These are phyloP conservation scores for Zalaria obscura DNA, from an alignment of 2,329 filamentous ascomycete genomes.

Conservation along the genomic window DNA sequence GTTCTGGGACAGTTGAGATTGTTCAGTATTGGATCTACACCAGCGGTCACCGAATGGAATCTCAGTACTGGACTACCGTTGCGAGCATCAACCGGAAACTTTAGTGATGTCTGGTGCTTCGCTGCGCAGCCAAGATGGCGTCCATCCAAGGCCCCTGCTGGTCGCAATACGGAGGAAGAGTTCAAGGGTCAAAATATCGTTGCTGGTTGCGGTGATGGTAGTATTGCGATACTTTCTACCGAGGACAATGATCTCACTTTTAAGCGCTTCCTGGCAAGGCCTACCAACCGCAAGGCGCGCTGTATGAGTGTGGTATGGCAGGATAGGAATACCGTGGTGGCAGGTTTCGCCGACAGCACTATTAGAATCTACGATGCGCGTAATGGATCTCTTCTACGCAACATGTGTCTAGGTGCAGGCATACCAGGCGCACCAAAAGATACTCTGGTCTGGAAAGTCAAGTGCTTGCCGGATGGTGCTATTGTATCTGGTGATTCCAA, in stretches of 20 bases:
- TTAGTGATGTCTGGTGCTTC: slow-evolving; percentile 95
- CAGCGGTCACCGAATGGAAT: slow-evolving; percentile 90
- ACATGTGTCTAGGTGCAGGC: slow-evolving; percentile 75
- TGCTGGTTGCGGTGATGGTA: slow-evolving; percentile 81
- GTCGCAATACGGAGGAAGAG: slow-evolving; percentile 9
- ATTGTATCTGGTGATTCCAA: slow-evolving; percentile 93
- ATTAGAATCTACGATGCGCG: slow-evolving; percentile 82
- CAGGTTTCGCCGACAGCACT: slow-evolving; percentile 92
- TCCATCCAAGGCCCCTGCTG: slow-evolving; percentile 8
- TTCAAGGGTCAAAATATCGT: slow-evolving; percentile 48
- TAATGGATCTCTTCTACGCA: slow-evolving; percentile 60
- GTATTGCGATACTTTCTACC: slow-evolving; percentile 74
- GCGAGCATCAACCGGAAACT: slow-evolving; percentile 77
- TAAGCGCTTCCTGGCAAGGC: slow-evolving; percentile 58
- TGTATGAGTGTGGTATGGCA: slow-evolving; percentile 89
- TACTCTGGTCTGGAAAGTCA: slow-evolving; percentile 86
- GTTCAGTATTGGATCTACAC: slow-evolving; percentile 93
- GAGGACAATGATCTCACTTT: slow-evolving; percentile 74
- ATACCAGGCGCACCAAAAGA: slow-evolving; percentile 65
- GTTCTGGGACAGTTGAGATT: slow-evolving; percentile 63
- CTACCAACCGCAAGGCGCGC: slow-evolving; percentile 70
- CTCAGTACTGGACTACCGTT: slow-evolving; percentile 62
- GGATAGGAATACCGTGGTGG: slow-evolving; percentile 65
- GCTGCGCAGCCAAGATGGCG: slow-evolving; percentile 61
- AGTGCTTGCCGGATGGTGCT: slow-evolving; percentile 71